Base-by-base conservation (phyloP, 2,329 filamentous ascomycete species). In the Trichoderma semiorbis region DNA sequence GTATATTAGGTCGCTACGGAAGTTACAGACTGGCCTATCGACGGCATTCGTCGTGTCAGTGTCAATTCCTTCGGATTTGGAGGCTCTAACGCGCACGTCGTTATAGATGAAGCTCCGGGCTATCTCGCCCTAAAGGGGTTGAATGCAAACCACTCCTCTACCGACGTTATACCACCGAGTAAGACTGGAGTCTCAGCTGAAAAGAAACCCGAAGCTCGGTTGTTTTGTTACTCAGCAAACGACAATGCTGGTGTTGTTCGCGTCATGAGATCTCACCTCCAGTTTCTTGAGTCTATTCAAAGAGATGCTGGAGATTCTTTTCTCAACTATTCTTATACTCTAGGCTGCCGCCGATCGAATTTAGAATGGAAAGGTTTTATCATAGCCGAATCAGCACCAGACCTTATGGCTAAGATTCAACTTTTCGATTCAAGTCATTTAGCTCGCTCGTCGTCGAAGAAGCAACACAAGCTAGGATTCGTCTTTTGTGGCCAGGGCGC, bases 41-140 rank as follows among this genome's bases (percentile, higher is more conserved):
- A 78, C 0, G 83, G 85, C 11, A 78, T 84, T 16, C 83, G 85
- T 1, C 83, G 87, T 24, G 84, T 84, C 55, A 87, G 85, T 71
- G 81, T 89, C 73, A 89, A 89, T 75, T 87, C 84, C 72, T 90
- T 89, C 74, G 87, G 88, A 3, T 89, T 86, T 74, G 88, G 88
- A 1, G 88, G 88, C 53, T 87, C 86, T 4, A 89, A 89, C 64
- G 84, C 83, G 1, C 87, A 89, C 73, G 81, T 85, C 1, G 84
- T 88, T 50, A 73, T 88, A 61, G 86, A 88, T 55, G 85, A 86
- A 70, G 83, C 83, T 3, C 79, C 81, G 3, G 78, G 79, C 21
- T 85, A 84, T 68, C 75, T 86, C 6, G 73, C 77, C 4, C 75
- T 79, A 43, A 78, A 78, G n/a, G 77, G 77, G 1, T 66, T 85